A percentile compares a stretch with the other conserved stretches of the same genome.
These are phyloP conservation scores for Rutidosis leptorrhynchoides DNA, from an alignment of 129 eudicot genomes.

Conservation along the genomic window DNA sequence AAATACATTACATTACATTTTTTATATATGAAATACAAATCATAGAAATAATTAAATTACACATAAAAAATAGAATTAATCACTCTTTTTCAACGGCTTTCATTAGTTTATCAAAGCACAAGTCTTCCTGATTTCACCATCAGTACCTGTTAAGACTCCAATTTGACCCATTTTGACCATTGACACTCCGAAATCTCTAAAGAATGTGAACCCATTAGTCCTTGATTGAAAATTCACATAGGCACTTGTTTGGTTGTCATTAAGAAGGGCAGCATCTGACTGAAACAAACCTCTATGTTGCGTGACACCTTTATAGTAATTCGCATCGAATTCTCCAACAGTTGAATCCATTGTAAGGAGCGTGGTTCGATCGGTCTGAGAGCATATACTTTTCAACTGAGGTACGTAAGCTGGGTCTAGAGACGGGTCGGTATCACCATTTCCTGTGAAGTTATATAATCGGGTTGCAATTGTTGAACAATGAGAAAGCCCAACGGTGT, in stretches of 20 bases:
- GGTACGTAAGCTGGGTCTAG: conserved; percentile 48
- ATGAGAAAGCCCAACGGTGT: conserved; percentile 64
- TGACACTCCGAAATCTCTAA: conserved; percentile 46
- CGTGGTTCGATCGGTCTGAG: conserved; percentile 36
- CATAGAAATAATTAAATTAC: background rate
- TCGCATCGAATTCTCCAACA: conserved; percentile 35
- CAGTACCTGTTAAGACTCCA: conserved; percentile 46
- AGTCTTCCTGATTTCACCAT: conserved; percentile 55
- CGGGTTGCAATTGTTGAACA: conserved; percentile 48
- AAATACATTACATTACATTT: background rate
- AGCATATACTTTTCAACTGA: conserved; percentile 40
- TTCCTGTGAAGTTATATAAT: conserved; percentile 67
- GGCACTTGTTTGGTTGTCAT: conserved; percentile 36
- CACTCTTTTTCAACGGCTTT: background rate
- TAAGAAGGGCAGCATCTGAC: conserved; percentile 64
- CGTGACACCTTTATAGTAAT: conserved; percentile 43
- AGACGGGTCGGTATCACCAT: conserved; percentile 55
- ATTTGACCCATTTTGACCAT: conserved; percentile 75
- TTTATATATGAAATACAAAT: background rate
- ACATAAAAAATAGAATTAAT: background rate
- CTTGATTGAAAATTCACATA: conserved; percentile 40
- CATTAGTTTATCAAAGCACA: conserved; percentile 42
- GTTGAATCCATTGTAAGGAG: conserved; percentile 64
- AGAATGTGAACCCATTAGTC: conserved; percentile 35
- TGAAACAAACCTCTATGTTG: conserved; percentile 58